Base-by-base conservation (phyloP, 129 eudicot species). In the Saposhnikovia divaricata region DNA sequence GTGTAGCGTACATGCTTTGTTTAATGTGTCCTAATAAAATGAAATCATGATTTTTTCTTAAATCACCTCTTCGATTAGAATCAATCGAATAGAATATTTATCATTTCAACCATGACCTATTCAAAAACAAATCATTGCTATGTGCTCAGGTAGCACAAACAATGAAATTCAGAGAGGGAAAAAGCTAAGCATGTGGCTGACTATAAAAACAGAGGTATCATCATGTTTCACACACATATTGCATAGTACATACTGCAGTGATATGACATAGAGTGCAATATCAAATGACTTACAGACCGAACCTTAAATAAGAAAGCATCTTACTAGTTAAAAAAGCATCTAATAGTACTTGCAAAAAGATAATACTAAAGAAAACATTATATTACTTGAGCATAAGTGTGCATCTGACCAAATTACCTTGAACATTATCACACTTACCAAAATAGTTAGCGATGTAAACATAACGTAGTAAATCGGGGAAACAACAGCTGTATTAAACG, bases 341-440 rank as follows among this genome's bases (percentile, higher is more conserved):
- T 70, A 9, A 70, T 5, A 9, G 50, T 21, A 72, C 31, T 40
- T 42, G 15, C 18, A 72, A 44, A 39, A 72, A 3, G 51, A 72
- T 38, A 40, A 14, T n/a, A 40, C 6, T 38, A 72, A 21, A 7
- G 27, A 25, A 61, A 61, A 6, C 15, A 39, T 72, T 21, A 40
- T 19, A 18, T 19, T 21, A 37, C 57, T 28, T 10, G 21, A 34
- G 23, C 34, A 31, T 77, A 42, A 77, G 23, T 28, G 47, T 42
- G 78, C 46, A 40, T 70, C 25, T 18, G 37, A 77, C 21, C 61
- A 53, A 50, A 82, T 85, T 89, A 93, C 98, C 98, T 93, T 93
- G 79, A 91, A 93, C 98, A 93, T 93, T 77, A 93, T 93, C 73
- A 91, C 97, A 78, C 98, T 93, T 23, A 97, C 98, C 87, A 93